Evolutionary conservation across 805 yeast species (phyloP).

Genomic region (Yarrowia sp.): DNA sequence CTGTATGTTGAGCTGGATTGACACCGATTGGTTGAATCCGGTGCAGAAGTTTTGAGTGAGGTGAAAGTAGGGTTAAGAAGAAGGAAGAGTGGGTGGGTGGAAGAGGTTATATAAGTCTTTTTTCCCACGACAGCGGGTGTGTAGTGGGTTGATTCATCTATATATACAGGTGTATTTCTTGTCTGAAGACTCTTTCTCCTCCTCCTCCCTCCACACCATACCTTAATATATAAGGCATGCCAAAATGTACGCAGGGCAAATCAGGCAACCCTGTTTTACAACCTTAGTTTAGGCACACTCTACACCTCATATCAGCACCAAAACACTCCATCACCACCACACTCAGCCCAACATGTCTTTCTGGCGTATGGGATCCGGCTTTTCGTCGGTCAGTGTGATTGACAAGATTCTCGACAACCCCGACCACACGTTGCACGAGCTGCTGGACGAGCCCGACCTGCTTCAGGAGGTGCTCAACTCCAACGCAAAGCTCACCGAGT

Average conservation of each 20-base stretch:
- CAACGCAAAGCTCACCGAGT: slow-evolving; percentile 71
- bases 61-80: too few relatives aligned
- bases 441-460: slow-evolving; percentile 71
- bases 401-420: slow-evolving; percentile 49
- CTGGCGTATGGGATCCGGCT: slow-evolving; percentile 61
- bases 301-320: neutral
- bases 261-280: slow-evolving; percentile 23
- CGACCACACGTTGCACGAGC: slow-evolving; percentile 45
- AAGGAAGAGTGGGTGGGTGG: neutral
- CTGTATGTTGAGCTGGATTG: too few relatives aligned
- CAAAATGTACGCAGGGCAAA: slow-evolving; percentile 8
- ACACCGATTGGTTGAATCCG: neutral
- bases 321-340: neutral
- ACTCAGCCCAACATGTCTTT: slow-evolving; percentile 43
- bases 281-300: slow-evolving; percentile 4
- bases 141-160: neutral
- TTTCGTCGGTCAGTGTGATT: slow-evolving; percentile 52
- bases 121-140: too few relatives aligned
- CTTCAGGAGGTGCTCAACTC: slow-evolving; percentile 70
- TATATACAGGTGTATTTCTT: too few relatives aligned
- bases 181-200: too few relatives aligned
- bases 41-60: neutral
- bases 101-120: neutral
- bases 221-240: neutral
- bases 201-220: too few relatives aligned